phyloP scores from a whole-genome alignment of 2,329 filamentous ascomycete genomes.

The Phaeoacremonium minimum region DNA sequence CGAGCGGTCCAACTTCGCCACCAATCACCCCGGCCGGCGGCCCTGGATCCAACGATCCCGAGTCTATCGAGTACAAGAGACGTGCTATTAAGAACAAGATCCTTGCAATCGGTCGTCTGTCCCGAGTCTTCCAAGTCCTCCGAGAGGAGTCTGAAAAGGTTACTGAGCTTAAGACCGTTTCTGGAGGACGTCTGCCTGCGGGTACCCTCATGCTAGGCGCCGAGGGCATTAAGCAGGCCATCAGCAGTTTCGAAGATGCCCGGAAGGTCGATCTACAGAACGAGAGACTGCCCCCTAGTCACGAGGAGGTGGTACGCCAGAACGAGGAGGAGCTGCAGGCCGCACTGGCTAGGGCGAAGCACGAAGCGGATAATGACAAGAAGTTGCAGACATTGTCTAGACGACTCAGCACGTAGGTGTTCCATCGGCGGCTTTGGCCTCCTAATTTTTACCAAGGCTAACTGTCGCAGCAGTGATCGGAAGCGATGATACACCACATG shows the following conservation, averaged over 20 bases:
- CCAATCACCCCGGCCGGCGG: conserved; percentile 46
- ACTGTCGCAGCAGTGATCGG: background rate
- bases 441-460: background rate
- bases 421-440: conserved; percentile 9
- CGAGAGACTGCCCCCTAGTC: conserved; percentile 85
- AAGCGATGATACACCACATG: background rate
- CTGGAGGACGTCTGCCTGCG: conserved; percentile 85
- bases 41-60: conserved; percentile 56
- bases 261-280: conserved; percentile 97
- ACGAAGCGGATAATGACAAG: conserved; percentile 88
- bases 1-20: conserved; percentile 71
- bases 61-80: conserved; percentile 89
- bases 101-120: conserved; percentile 90
- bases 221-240: conserved; percentile 95
- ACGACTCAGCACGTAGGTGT: conserved; percentile 89
- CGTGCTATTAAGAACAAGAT: conserved; percentile 99
- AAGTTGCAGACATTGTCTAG: conserved; percentile 82
- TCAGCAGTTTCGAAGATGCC: conserved; percentile 94
- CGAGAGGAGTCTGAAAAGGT: conserved; percentile 96
- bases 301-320: conserved; percentile 84
- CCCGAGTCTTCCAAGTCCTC: conserved; percentile 95
- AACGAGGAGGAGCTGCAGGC: conserved; percentile 76
- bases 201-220: conserved; percentile 97
- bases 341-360: conserved; percentile 79
- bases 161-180: conserved; percentile 94